A percentile compares a stretch with the other conserved stretches of the same genome.
Evolutionary conservation across 306 rosid genomes (phyloP).

Genomic region (Vicia faba): DNA sequence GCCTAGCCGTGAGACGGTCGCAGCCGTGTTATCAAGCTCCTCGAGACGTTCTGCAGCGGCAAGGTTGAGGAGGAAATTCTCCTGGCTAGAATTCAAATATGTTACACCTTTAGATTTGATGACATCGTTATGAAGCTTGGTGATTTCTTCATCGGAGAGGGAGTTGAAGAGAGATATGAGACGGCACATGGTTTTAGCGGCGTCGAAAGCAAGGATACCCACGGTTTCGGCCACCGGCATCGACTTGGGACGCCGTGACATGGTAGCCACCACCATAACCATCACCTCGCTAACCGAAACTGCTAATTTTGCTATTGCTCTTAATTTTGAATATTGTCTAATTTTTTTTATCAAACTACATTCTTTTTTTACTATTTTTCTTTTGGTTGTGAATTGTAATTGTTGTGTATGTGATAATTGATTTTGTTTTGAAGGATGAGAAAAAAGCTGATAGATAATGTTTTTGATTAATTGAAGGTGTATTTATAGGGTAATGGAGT

Average conservation of each 20-base stretch:
- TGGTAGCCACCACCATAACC: conserved; percentile 49
- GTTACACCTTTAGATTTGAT: conserved; percentile 49
- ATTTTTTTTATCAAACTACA: too few species aligned
- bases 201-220: conserved; percentile 63
- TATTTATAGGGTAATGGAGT: conserved; percentile 29
- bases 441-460: background rate
- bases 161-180: conserved; percentile 61
- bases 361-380: conserved; percentile 6
- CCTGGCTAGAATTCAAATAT: conserved; percentile 52
- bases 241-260: conserved; percentile 42
- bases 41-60: conserved; percentile 60
- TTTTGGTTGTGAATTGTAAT: conserved; percentile 12
- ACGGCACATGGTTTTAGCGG: conserved; percentile 56
- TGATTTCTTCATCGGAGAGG: conserved; percentile 49
- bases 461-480: conserved; percentile 2
- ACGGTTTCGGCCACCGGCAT: conserved; percentile 25
- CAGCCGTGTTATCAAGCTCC: conserved; percentile 48
- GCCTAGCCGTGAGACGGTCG: conserved; percentile 48
- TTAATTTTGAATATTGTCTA: background rate
- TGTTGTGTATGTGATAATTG: conserved; percentile 10
- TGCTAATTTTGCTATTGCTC: background rate
- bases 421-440: conserved; percentile 10
- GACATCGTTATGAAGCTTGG: conserved; percentile 34
- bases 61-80: conserved; percentile 59
- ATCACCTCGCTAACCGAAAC: background rate